These are phyloP conservation scores for Meira nashicola DNA, from an alignment of 1,284 basidiomycete genomes.

Conservation along the genomic window DNA sequence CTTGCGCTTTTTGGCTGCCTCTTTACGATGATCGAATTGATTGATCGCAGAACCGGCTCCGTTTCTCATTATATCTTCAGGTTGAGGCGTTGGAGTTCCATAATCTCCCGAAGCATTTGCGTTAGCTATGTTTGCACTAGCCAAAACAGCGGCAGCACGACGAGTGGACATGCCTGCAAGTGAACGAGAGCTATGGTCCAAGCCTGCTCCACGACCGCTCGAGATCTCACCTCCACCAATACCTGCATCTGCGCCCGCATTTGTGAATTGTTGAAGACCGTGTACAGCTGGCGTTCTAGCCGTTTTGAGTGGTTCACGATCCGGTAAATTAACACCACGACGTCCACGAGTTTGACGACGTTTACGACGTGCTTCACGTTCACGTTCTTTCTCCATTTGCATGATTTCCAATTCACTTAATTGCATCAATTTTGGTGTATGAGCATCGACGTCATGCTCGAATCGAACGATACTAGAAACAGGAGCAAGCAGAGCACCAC, in stretches of 20 bases:
- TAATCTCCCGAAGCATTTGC: constrained; percentile 16
- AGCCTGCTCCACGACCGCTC: background rate
- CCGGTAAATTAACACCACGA: constrained; percentile 81
- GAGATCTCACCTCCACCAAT: background rate
- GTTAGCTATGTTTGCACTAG: constrained; percentile 32
- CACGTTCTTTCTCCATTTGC: constrained; percentile 85
- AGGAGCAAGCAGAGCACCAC: constrained; percentile 78
- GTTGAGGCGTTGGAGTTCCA: constrained; percentile 35
- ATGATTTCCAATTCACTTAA: constrained; percentile 78
- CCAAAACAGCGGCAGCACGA: constrained; percentile 42
- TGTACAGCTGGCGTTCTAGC: constrained; percentile 60
- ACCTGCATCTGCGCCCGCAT: constrained; percentile 7
- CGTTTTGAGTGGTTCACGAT: constrained; percentile 86
- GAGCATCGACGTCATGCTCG: constrained; percentile 62
- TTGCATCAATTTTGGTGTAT: constrained; percentile 82
- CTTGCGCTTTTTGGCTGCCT: constrained; percentile 11
- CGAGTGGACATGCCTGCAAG: constrained; percentile 21
- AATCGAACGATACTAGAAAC: constrained; percentile 58
- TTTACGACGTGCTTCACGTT: constrained; percentile 83
- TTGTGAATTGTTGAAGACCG: constrained; percentile 33
- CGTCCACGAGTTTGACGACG: constrained; percentile 78
- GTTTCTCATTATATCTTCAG: constrained; percentile 9
- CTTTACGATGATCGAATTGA: background rate
- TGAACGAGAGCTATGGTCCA: background rate
- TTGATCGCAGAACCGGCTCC: constrained; percentile 5